These are phyloP conservation scores for Pilaira anomala DNA, from an alignment of 192 early-diverging fungal genomes.

Conservation along the genomic window DNA sequence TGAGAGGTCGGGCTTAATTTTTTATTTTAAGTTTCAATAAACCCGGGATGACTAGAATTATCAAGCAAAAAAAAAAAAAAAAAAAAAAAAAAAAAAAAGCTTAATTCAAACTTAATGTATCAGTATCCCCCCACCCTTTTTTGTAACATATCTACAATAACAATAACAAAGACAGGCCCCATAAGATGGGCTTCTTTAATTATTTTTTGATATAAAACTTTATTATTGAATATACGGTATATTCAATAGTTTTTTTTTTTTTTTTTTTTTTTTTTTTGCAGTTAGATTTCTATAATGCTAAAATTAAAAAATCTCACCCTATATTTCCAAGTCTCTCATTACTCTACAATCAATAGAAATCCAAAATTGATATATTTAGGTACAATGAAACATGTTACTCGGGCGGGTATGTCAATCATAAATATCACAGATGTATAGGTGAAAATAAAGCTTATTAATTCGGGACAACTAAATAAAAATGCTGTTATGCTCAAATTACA, in stretches of 20 bases:
- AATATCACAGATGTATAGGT: constrained; percentile 35
- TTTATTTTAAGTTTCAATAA: no score
- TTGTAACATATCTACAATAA: constrained; percentile 37
- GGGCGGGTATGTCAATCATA: constrained; percentile 39
- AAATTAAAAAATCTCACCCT: no score
- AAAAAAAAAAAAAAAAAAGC: background rate
- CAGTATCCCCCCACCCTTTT: no score
- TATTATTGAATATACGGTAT: constrained; percentile 53
- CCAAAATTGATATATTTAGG: constrained; percentile 43
- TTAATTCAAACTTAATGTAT: no score
- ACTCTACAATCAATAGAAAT: constrained; percentile 35
- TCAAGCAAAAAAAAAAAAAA: no score
- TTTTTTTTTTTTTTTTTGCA: no score
- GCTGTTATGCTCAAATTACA: no score
- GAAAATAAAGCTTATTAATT: constrained; percentile 47
- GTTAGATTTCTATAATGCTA: constrained; percentile 47
- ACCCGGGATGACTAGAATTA: no score
- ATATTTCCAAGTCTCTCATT: background rate
- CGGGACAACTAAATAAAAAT: constrained; percentile 48
- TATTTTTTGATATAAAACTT: constrained; percentile 44
- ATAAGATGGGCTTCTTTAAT: constrained; percentile 45
- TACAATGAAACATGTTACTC: constrained; percentile 28
- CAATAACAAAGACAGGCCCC: constrained; percentile 37
- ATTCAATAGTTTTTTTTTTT: constrained; percentile 45
- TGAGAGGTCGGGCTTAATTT: constrained; percentile 27